A percentile compares a stretch with the other conserved stretches of the same genome.
phyloP scores from a whole-genome alignment of 139 green algal genomes.

The Astrephomene gubernaculifera region DNA sequence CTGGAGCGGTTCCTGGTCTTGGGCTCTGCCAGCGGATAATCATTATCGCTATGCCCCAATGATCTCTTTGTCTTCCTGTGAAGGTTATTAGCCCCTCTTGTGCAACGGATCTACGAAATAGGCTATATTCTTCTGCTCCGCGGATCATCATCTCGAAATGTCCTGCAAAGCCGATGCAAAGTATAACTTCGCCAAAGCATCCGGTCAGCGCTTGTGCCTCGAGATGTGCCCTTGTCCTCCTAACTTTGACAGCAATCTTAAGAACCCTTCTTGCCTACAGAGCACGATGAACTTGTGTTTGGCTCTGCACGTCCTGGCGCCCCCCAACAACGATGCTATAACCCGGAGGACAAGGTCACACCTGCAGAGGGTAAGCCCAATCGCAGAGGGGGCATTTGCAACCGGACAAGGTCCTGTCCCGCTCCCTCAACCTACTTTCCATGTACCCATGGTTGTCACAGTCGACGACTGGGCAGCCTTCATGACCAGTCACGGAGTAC shows the following conservation, averaged over 20 bases:
- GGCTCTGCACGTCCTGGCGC: slow-evolving; percentile 31
- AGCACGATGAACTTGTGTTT: slow-evolving; percentile 28
- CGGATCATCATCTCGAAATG: no score
- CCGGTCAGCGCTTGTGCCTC: not conserved
- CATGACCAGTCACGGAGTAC: slow-evolving; percentile 20
- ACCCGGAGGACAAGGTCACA: slow-evolving; percentile 36
- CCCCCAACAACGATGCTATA: slow-evolving; percentile 29
- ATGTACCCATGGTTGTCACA: not conserved
- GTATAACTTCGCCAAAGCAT: slow-evolving; percentile 26
- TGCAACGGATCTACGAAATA: no score
- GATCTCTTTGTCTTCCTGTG: no score
- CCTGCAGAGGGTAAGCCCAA: not conserved
- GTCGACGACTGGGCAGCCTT: slow-evolving; percentile 15
- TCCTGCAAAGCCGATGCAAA: slow-evolving; percentile 26
- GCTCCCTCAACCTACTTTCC: not conserved
- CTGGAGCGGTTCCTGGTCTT: no score
- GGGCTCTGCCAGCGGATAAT: no score
- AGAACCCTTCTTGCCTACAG: not conserved
- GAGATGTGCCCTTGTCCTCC: not conserved
- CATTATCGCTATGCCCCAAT: no score
- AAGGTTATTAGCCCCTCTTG: no score
- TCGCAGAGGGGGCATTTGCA: not conserved
- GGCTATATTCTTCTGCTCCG: no score
- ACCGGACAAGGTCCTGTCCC: not conserved
- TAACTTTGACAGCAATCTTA: no score